Evolutionary conservation across 2,329 filamentous ascomycete species (phyloP), one percentile per base, ranked within the genome.

Genomic region (Alternaria gansuensis): DNA sequence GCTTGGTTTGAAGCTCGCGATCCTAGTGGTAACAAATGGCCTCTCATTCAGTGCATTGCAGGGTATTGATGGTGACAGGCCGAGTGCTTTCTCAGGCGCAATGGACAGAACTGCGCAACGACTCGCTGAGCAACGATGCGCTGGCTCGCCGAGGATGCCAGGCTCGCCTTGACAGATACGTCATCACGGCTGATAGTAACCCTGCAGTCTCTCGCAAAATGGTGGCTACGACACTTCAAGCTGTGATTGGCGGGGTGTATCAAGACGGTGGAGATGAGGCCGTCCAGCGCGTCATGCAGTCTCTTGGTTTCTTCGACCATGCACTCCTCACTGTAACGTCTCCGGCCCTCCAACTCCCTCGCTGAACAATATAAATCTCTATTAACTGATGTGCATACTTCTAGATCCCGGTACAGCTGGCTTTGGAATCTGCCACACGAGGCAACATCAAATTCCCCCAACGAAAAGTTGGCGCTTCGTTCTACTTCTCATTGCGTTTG

Each of bases 221-320:
- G 14, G 73, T 75, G 64, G 73, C 75, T 1, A 68, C 62, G 4
- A 70, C 73, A 0, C 55, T 79, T 0, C 70, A 77, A 52, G 76
- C 76, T 13, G 55, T 78, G n/a, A 37, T 78, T n/a, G 76, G 74
- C 3, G 77, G 75, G 7, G 69, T 73, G 8, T 73, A 63, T 24
- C 31, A 69, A 2, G 77, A 78, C 41, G 70, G 66, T 28, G 60
- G 63, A 2, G 49, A 65, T n/a, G 50, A 33, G 4, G 61, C 63
- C 10, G 48, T 55, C 4, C 21, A 39, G 3, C 21, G 21, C 6
- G 50, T 68, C 24, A 60, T 66, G 54, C 10, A 31, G 5, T 29
- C 39, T 7, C 37, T 67, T 4, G 63, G 56, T 9, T 51, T 58
- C 28, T 44, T 60, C 24, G 36, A 37, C 13, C 63, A 60, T 33